Evolutionary conservation across 1,284 basidiomycete species (phyloP), one percentile per base, ranked within the genome.

Genomic region (Malassezia dermatis): DNA sequence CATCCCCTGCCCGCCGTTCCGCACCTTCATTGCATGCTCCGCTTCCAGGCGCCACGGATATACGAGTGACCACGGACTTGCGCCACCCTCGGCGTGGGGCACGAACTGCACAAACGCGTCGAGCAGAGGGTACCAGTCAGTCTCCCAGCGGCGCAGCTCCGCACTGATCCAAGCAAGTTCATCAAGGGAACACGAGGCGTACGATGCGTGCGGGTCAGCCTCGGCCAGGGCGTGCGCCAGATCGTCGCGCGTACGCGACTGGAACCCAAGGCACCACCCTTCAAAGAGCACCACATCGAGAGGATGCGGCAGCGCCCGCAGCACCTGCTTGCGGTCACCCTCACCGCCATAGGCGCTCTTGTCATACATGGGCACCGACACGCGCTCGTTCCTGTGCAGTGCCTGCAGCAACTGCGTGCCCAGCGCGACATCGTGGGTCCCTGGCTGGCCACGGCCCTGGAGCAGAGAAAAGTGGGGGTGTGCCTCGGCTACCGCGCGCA

Each of bases 1-100:
- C 89, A 94, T 91, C 3, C 89, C 89, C 42, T 78, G 78, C 4
- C 88, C 88, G 41, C 87, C 88, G 60, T 89, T 90, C 35, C 71
- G 71, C 0, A 80, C 78, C 73, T 89, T 91, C 88, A 93, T 90
- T 48, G 80, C 67, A 56, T 85, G 86, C 66, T 94, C 89, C 73
- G 91, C 89, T 71, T 93, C 79, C 23, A 86, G 75, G 19, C 89
- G 79, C 89, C 89, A 91, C 60, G 79, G 28, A 27, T 76, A 74
- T 28, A 77, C 67, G 52, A 52, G 40, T 12, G 53, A 47, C 56
- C 52, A 39, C 19, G 39, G 53, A 30, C 30, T 51, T 8, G 42
- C 27, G 1, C 24, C 35, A 21, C 6, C n/a, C 6, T 31, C 28
- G 1, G 31, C 41, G 7, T 17, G 15, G 3, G 75, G 75, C 23